These are phyloP conservation scores for Debaryomyces maramus DNA, from an alignment of 805 yeast species.

Conservation along the genomic window DNA sequence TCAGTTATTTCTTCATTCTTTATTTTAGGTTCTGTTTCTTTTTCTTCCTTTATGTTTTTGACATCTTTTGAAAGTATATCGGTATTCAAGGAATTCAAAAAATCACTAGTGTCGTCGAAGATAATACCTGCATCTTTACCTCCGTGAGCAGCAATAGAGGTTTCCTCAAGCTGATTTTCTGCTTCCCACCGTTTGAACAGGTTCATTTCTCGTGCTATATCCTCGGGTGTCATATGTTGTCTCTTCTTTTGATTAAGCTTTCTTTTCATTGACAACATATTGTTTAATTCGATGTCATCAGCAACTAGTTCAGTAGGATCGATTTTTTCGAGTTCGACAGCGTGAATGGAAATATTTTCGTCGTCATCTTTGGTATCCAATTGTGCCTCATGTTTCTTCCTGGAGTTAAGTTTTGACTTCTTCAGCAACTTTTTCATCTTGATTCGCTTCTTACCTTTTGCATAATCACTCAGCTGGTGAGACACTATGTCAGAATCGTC, in stretches of 20 bases:
- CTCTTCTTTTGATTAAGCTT: constrained; percentile 28
- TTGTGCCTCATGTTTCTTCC: constrained; percentile 26
- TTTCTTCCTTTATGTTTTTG: not conserved
- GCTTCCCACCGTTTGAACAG: constrained; percentile 18
- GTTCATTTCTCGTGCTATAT: constrained; percentile 40
- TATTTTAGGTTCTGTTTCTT: not conserved
- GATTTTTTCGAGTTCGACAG: constrained; percentile 28
- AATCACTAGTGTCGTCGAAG: constrained; percentile 46
- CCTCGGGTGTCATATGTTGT: constrained; percentile 27
- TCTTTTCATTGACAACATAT: constrained; percentile 18
- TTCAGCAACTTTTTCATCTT: constrained; percentile 47
- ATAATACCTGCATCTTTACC: constrained; percentile 18
- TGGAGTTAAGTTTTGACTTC: constrained; percentile 33
- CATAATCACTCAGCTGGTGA: constrained; percentile 10
- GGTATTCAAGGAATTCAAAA: constrained; percentile 25
- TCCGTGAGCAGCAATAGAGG: constrained; percentile 6
- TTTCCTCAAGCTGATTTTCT: constrained; percentile 16
- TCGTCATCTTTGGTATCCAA: constrained; percentile 11
- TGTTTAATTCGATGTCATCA: constrained; percentile 30
- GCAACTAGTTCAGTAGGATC: constrained; percentile 22
- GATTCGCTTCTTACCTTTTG: constrained; percentile 19
- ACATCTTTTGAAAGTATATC: not conserved
- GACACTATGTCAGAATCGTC: constrained; percentile 8
- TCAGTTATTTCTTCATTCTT: not conserved
- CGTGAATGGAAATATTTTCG: constrained; percentile 20